Evolutionary conservation across 2,329 filamentous ascomycete species (phyloP), one percentile per base, ranked within the genome.

Genomic region (Alternaria sp.): DNA sequence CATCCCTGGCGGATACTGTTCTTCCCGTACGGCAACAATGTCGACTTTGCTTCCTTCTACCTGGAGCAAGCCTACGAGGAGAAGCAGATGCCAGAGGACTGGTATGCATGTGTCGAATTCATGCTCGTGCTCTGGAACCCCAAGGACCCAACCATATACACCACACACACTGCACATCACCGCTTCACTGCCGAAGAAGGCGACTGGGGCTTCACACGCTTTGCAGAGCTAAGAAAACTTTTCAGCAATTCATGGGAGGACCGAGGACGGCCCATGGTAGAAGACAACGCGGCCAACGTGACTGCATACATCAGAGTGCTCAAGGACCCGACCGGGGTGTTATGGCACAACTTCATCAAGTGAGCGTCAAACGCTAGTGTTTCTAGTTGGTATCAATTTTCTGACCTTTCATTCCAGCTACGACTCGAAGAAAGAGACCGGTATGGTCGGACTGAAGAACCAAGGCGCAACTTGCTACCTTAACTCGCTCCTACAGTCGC

Each of bases 191-290:
- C 91, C 63, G 95, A 98, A 41, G 95, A 99, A 78, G 93, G 92
- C 24, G 95, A 99, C 72, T 99, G 95, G 95, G 95, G 95, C 1
- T 99, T 99, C 77, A 99, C 95, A n/a, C 84, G 94, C 55, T 99
- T 98, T 74, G 88, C 93, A 11, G 95, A 98, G 76, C 85, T 96
- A 49, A 86, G 92, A 53, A 90, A 88, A 71, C 89, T 98, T 76
- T 96, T 97, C 74, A 89, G 89, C 60, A 82, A 88, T 33, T 84
- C 87, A 2, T 96, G 90, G 86, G 90, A 95, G 56, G 86, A 87
- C 50, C 79, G 79, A 60, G 83, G 82, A 17, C 85, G 90, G 56
- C 92, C 90, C 8, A 84, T 96, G 65, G 85, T 93, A 17, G 91
- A 96, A 73, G 87, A 91, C 69, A 90, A 94, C 57, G 80, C 82